Evolutionary conservation across 345 rosid genomes (phyloP), one percentile per base, ranked within the genome.

Genomic region (Excoecaria cochinchinensis): DNA sequence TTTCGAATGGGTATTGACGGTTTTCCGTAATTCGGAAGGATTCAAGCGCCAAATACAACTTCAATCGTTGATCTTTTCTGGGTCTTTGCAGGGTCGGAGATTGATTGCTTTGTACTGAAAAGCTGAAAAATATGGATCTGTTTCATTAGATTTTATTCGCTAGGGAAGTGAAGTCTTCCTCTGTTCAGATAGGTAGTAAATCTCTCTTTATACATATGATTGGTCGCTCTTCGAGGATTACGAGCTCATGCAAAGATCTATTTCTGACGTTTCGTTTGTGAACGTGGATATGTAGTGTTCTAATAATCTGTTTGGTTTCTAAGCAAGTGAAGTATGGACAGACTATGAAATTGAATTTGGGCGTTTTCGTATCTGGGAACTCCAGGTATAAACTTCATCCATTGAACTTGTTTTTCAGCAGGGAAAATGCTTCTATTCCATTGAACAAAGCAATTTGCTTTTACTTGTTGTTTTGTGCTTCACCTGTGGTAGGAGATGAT

Each of bases 1-100:
- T 8, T 55, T n/a, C 36, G 36, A 2, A 46, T 76, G 78, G 67
- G 48, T 75, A 67, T 58, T 15, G 25, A 60, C 60, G 39, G 21
- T 50, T 60, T 21, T 38, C 36, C n/a, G 57, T 76, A 12, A 21
- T 69, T 60, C 8, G 13, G 13, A 69, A 50, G 57, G 39, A 76
- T 51, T 61, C 31, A 9, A 70, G 13, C 74, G 19, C 73, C 38
- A 68, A 50, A 44, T 67, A 31, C 16, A 53, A 50, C 38, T 63
- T 58, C 58, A 25, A 60, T 24, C 58, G 15, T 40, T 73, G 50
- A n/a, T 53, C 7, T 53, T 55, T 52, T 56, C 8, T 15, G 24
- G 55, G 70, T 48, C 13, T 74, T 36, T 65, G 55, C 11, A 65
- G 71, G 53, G 4, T 24, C 24, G n/a, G 9, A 53, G 73, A 69